A percentile compares a stretch with the other conserved stretches of the same genome.
These are phyloP conservation scores for Termitomyces sp. DNA, from an alignment of 1,284 basidiomycete genomes.

Conservation along the genomic window DNA sequence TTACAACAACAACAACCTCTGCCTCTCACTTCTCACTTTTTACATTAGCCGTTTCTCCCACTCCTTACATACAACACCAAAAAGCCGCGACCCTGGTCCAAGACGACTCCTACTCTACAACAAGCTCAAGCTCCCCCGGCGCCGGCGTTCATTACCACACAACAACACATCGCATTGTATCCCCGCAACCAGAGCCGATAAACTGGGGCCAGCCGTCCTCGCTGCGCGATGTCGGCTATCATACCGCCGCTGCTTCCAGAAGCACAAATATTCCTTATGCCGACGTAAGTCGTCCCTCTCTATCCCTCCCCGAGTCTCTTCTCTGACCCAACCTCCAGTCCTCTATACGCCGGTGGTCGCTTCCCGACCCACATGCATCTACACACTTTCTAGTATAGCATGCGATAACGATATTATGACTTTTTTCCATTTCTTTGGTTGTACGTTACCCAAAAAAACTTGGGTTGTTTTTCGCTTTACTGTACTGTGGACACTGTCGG, in stretches of 20 bases:
- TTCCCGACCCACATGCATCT: constrained; percentile 5
- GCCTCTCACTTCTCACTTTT: neutral
- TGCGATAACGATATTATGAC: too few relatives aligned
- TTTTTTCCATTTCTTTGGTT: too few relatives aligned
- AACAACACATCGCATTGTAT: too few relatives aligned
- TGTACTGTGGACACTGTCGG: too few relatives aligned
- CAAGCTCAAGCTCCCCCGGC: constrained; percentile 12
- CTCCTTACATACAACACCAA: constrained; percentile 18
- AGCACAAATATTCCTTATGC: constrained; percentile 1
- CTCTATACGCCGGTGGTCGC: constrained; percentile 14
- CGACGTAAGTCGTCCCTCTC: constrained; percentile 7
- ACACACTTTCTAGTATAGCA: constrained; percentile 9
- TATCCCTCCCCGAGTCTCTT: neutral
- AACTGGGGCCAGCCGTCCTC: constrained; percentile 2
- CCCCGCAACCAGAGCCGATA: neutral
- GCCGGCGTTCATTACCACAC: constrained; percentile 8
- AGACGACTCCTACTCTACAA: too few relatives aligned
- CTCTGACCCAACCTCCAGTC: neutral
- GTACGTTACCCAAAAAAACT: too few relatives aligned
- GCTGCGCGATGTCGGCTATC: constrained; percentile 9
- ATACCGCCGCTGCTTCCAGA: constrained; percentile 8
- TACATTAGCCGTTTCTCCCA: constrained; percentile 19
- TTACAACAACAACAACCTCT: neutral
- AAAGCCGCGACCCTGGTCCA: constrained; percentile 12
- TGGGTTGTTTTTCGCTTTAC: too few relatives aligned